Conservation (phyloP, 306 rosid genomes). For the Alnus rubra region DNA sequence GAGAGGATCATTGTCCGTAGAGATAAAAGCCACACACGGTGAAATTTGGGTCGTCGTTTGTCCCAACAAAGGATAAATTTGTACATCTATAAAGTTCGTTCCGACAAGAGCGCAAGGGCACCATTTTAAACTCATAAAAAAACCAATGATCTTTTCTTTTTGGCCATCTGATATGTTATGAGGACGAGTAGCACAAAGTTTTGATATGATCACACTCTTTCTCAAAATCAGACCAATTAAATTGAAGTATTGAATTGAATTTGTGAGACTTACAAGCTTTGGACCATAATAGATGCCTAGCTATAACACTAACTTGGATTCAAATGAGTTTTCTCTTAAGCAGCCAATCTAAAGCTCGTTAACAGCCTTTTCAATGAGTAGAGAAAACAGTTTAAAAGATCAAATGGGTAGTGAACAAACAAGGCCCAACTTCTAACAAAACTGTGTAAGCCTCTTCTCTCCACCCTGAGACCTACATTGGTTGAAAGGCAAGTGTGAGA, state of each 20-base stretch:
- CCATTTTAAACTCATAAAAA: too few species aligned
- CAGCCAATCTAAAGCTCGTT: conserved; percentile 35
- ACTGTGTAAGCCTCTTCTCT: conserved; percentile 50
- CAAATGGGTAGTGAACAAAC: conserved; percentile 31
- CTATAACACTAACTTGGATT: conserved; percentile 39
- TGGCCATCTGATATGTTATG: too few species aligned
- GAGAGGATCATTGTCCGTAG: too few species aligned
- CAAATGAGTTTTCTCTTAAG: conserved; percentile 11
- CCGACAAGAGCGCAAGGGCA: too few species aligned
- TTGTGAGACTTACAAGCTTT: conserved; percentile 31
- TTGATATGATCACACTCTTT: too few species aligned
- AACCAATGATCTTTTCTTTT: too few species aligned
- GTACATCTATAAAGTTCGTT: too few species aligned
- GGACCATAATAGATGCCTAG: conserved; percentile 24
- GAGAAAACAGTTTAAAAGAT: conserved; percentile 21
- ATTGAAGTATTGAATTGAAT: conserved; percentile 37
- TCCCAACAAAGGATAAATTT: too few species aligned
- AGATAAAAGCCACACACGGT: too few species aligned
- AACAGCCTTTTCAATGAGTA: conserved; percentile 32
- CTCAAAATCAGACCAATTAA: not conserved
- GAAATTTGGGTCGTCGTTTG: too few species aligned
- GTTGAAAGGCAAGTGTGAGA: conserved; percentile 27
- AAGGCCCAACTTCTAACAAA: conserved; percentile 62
- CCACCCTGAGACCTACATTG: conserved; percentile 24
- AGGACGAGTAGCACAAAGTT: too few species aligned